A percentile compares a stretch with the other conserved stretches of the same genome.
These are phyloP conservation scores for Rugosomyces carneus DNA, from an alignment of 1,284 basidiomycete genomes.

Conservation along the genomic window DNA sequence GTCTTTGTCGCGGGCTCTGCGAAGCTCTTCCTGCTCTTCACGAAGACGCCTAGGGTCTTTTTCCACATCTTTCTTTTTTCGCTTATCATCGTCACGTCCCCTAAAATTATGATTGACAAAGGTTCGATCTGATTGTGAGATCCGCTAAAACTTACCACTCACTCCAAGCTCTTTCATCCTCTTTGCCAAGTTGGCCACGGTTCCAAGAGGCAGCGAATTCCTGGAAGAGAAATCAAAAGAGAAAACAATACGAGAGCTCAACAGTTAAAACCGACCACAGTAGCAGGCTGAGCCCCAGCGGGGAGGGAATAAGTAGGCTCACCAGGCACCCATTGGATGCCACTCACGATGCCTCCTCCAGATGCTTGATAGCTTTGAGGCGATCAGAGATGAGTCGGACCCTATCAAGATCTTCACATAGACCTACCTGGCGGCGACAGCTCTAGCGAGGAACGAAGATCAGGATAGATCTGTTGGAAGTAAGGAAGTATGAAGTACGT, in stretches of 20 bases:
- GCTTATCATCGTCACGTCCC: slow-evolving; percentile 54
- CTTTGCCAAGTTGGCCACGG: slow-evolving; percentile 32
- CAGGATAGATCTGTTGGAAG: slow-evolving; percentile 18
- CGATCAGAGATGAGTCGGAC: slow-evolving; percentile 20
- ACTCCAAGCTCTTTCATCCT: slow-evolving; percentile 37
- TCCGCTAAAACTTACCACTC: slow-evolving; percentile 40
- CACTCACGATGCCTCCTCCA: slow-evolving; percentile 54
- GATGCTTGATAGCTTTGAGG: slow-evolving; percentile 61
- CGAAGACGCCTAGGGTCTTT: slow-evolving; percentile 47
- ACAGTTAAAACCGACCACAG: slow-evolving; percentile 38
- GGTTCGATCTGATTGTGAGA: neutral
- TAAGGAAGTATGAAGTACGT: slow-evolving; percentile 21
- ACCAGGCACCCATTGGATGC: slow-evolving; percentile 72
- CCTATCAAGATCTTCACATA: neutral
- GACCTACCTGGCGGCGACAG: slow-evolving; percentile 58
- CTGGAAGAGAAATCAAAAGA: slow-evolving; percentile 25
- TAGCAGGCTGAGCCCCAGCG: slow-evolving; percentile 51
- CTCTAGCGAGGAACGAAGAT: slow-evolving; percentile 35
- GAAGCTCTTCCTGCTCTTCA: slow-evolving; percentile 50
- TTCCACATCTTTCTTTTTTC: slow-evolving; percentile 45
- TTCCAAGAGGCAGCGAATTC: slow-evolving; percentile 55
- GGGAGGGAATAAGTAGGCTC: slow-evolving; percentile 59
- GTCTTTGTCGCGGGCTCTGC: slow-evolving; percentile 48
- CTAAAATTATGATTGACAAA: slow-evolving; percentile 24
- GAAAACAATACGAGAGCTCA: neutral